Evolutionary conservation across 2,329 filamentous ascomycete species (phyloP).

Genomic region (Diaporthe citrichinensis): DNA sequence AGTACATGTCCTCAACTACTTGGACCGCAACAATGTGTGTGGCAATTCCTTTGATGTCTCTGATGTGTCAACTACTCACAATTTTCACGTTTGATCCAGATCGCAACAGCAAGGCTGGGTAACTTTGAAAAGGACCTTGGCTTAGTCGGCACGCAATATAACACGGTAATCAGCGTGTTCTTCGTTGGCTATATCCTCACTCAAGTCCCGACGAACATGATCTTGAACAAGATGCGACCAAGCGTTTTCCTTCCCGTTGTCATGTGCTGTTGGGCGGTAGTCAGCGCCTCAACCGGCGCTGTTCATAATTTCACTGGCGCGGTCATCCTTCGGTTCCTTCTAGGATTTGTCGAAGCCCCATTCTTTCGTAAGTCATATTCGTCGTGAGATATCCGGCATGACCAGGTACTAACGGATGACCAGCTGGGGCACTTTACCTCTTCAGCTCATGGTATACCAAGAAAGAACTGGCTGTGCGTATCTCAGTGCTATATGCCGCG

Average conservation of each 20-base stretch:
- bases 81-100: neutral
- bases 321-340: slow-evolving; percentile 32
- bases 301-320: slow-evolving; percentile 38
- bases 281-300: slow-evolving; percentile 44
- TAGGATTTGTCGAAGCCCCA: slow-evolving; percentile 37
- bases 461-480: slow-evolving; percentile 35
- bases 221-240: slow-evolving; percentile 60
- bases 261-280: slow-evolving; percentile 48
- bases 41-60: neutral
- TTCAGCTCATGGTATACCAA: slow-evolving; percentile 40
- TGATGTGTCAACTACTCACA: neutral
- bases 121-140: slow-evolving; percentile 60
- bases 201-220: slow-evolving; percentile 60
- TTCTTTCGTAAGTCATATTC: slow-evolving; percentile 24
- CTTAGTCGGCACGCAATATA: slow-evolving; percentile 56
- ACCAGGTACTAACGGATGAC: neutral
- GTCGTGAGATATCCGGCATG: neutral
- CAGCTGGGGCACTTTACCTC: slow-evolving; percentile 29
- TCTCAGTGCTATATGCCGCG: slow-evolving; percentile 33
- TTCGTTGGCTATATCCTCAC: slow-evolving; percentile 54
- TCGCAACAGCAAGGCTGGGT: slow-evolving; percentile 56
- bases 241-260: slow-evolving; percentile 53
- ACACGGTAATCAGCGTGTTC: slow-evolving; percentile 51
- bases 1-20: slow-evolving; percentile 70
- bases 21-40: slow-evolving; percentile 54